phyloP scores from a whole-genome alignment of 73 alveolate genomes.

The Durusdinium trenchii region DNA sequence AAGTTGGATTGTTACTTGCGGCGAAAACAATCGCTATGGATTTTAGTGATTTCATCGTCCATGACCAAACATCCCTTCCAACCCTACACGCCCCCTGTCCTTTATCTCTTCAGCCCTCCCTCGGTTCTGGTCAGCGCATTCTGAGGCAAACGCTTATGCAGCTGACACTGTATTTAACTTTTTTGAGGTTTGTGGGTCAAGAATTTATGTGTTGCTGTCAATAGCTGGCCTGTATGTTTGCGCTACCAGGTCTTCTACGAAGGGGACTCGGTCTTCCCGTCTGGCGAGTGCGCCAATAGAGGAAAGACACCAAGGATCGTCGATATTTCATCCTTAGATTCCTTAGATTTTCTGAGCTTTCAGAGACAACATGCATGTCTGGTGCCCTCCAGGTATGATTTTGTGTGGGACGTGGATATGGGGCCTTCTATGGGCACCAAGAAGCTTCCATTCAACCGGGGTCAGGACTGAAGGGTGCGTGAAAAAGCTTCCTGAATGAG shows the following conservation, averaged over 20 bases:
- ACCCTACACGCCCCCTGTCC: too few species aligned
- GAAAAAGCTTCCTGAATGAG: not conserved
- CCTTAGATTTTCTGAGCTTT: not conserved
- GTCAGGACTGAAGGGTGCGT: constrained; percentile 24
- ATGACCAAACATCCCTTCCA: too few species aligned
- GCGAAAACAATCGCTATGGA: too few species aligned
- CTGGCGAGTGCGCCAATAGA: constrained; percentile 39
- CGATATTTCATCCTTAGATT: not conserved
- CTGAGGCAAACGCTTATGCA: too few species aligned
- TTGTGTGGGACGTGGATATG: constrained; percentile 75
- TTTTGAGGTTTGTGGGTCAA: too few species aligned
- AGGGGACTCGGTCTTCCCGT: constrained; percentile 83
- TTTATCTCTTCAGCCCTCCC: too few species aligned
- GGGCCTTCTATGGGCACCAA: constrained; percentile 62
- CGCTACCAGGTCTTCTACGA: constrained; percentile 48
- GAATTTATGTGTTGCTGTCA: too few species aligned
- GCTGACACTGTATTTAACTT: too few species aligned
- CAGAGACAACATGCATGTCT: not conserved
- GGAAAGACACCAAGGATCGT: not conserved
- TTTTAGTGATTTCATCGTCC: too few species aligned
- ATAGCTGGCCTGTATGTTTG: too few species aligned
- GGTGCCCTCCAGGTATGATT: constrained; percentile 49
- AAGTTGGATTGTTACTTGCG: too few species aligned
- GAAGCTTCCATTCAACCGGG: constrained; percentile 69
- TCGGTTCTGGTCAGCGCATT: too few species aligned